These are phyloP conservation scores for Candida gigantensis DNA, from an alignment of 1,139 yeast species.

Conservation along the genomic window DNA sequence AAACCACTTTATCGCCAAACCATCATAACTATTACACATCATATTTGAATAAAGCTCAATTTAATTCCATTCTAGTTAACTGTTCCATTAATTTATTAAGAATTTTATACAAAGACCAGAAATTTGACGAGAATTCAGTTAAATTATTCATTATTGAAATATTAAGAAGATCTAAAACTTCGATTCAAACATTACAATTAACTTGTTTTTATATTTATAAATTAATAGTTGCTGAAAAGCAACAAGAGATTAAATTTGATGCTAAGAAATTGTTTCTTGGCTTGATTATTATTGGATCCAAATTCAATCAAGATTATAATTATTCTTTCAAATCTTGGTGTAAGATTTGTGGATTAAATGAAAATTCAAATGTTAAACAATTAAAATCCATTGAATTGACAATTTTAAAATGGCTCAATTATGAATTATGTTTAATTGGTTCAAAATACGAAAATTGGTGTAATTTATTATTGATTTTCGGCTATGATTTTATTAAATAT, in stretches of 20 bases:
- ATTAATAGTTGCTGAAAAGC: constrained; percentile 30
- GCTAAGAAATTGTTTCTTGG: constrained; percentile 70
- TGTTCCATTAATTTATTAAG: constrained; percentile 39
- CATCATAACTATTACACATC: constrained; percentile 43
- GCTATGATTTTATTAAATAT: constrained; percentile 42
- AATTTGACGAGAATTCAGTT: constrained; percentile 23
- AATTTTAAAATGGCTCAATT: constrained; percentile 56
- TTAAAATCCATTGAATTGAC: constrained; percentile 55
- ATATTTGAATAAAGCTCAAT: constrained; percentile 42
- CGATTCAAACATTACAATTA: constrained; percentile 64
- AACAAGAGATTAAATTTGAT: constrained; percentile 31
- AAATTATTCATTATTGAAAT: constrained; percentile 61
- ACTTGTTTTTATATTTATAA: constrained; percentile 64
- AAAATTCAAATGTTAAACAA: constrained; percentile 32
- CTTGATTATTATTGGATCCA: constrained; percentile 67
- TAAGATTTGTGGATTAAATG: constrained; percentile 62
- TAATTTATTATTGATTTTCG: constrained; percentile 44
- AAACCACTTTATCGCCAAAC: constrained; percentile 28
- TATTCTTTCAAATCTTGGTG: constrained; percentile 76
- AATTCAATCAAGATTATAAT: constrained; percentile 72
- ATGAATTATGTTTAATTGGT: constrained; percentile 54
- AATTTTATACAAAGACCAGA: constrained; percentile 27
- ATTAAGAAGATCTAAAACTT: constrained; percentile 66
- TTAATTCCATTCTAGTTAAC: constrained; percentile 42
- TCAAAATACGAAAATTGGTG: constrained; percentile 58